Evolutionary conservation across 2,329 filamentous ascomycete genomes (phyloP).

Genomic region (Pyricularia grisea): DNA sequence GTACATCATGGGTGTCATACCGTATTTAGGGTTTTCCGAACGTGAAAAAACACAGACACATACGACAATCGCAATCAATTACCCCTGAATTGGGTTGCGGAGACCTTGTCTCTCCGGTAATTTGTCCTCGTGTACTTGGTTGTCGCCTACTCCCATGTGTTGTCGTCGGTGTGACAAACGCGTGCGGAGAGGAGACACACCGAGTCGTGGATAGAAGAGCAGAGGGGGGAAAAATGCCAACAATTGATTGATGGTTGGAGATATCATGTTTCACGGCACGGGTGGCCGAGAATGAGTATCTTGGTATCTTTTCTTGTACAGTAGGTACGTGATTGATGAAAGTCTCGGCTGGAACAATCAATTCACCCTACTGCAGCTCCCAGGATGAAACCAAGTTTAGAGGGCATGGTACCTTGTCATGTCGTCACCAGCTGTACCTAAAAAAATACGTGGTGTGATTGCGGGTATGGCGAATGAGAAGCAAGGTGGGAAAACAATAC

Average conservation of each 20-base stretch:
- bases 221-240: neutral
- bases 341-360: neutral
- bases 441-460: neutral
- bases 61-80: neutral
- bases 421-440: neutral
- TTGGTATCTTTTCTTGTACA: neutral
- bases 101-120: neutral
- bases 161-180: neutral
- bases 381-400: neutral
- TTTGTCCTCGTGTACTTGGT: neutral
- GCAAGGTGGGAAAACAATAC: neutral
- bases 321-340: neutral
- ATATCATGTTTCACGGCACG: neutral
- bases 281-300: neutral
- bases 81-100: neutral
- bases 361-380: neutral
- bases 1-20: neutral
- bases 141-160: neutral
- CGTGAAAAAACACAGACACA: too few relatives aligned
- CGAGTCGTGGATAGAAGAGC: neutral
- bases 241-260: neutral
- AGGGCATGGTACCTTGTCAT: neutral
- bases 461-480: neutral
- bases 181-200: neutral
- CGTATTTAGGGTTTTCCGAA: neutral